Conservation (phyloP, 2,329 filamentous ascomycete species). For the Penicillium sp. region DNA sequence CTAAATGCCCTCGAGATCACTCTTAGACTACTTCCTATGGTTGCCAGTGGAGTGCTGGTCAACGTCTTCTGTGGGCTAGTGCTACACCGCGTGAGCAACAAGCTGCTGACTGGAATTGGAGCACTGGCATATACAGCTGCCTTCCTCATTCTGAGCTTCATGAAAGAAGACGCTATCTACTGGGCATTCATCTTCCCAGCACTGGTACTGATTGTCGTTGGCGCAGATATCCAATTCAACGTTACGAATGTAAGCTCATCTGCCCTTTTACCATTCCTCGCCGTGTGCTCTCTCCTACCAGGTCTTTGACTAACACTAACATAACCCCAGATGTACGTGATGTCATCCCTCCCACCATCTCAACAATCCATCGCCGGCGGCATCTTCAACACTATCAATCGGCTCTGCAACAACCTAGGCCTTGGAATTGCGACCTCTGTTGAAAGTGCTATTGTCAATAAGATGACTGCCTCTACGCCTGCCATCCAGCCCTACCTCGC, state of each 20-base stretch:
- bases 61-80: conserved; percentile 64
- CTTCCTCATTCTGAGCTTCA: conserved; percentile 59
- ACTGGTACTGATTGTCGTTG: conserved; percentile 61
- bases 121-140: conserved; percentile 43
- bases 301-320: conserved; percentile 2
- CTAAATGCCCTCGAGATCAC: conserved; percentile 61
- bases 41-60: conserved; percentile 62
- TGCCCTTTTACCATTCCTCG: not conserved
- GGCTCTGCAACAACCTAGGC: conserved; percentile 60
- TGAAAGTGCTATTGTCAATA: conserved; percentile 20
- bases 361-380: conserved; percentile 68
- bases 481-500: conserved; percentile 30
- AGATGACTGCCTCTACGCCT: conserved; percentile 15
- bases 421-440: conserved; percentile 59
- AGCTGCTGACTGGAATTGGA: conserved; percentile 59
- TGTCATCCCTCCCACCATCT: conserved; percentile 62
- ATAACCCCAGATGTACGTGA: conserved; percentile 62
- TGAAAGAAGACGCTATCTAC: conserved; percentile 57
- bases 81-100: conserved; percentile 66
- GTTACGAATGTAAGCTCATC: conserved; percentile 60
- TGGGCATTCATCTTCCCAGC: conserved; percentile 67
- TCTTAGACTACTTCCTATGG: conserved; percentile 65
- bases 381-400: conserved; percentile 67
- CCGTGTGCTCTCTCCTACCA: not conserved
- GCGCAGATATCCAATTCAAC: conserved; percentile 70